These are phyloP conservation scores for Penicillium maclennaniae DNA, from an alignment of 495 filamentous ascomycete genomes.

Conservation along the genomic window DNA sequence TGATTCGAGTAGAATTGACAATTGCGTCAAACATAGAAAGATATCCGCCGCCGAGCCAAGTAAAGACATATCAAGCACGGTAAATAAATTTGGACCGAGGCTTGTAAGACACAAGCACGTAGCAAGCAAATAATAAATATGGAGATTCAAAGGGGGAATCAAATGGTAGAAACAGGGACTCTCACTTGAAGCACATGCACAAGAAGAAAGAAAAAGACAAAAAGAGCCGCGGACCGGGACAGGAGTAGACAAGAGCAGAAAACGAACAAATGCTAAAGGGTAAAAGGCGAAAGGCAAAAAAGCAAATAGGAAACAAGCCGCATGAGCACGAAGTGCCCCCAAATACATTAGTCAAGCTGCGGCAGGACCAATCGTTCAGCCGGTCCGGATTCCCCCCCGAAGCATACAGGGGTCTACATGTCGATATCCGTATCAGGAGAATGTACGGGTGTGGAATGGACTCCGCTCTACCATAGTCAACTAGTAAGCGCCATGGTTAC, in stretches of 20 bases:
- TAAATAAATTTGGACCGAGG: not conserved
- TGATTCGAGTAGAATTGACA: not conserved
- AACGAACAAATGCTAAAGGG: no score
- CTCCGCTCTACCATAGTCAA: not conserved
- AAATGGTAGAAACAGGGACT: not conserved
- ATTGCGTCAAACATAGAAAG: no score
- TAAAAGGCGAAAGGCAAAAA: not conserved
- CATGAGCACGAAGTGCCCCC: not conserved
- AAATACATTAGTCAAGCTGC: not conserved
- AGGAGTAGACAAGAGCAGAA: no score
- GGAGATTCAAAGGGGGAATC: not conserved
- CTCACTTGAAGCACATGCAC: not conserved
- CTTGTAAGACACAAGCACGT: not conserved
- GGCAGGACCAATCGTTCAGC: not conserved
- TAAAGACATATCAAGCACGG: not conserved
- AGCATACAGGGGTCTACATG: not conserved
- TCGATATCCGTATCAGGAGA: not conserved
- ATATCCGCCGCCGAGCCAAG: not conserved
- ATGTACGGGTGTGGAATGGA: not conserved
- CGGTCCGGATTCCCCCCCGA: conserved; percentile 1
- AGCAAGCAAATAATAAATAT: not conserved
- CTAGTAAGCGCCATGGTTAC: conserved; percentile 25
- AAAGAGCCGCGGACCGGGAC: no score
- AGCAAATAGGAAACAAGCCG: not conserved
- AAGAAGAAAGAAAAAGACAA: no score